Percentiles rank a stretch among this genome's conserved stretches.
Evolutionary conservation across 169 alveolate species (phyloP).

Genomic region (Theileria annulata): DNA sequence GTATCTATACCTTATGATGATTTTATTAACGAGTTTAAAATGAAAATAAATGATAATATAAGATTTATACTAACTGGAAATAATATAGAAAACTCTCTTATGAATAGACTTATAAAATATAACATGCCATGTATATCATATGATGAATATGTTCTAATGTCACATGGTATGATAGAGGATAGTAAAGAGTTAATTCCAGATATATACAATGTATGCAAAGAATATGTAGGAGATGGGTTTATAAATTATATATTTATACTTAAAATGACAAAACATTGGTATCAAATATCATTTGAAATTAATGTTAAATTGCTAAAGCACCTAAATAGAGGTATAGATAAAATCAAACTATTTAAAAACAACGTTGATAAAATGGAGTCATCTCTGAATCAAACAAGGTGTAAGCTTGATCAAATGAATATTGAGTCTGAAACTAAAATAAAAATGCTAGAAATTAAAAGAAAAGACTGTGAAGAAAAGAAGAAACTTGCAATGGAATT

Average conservation of each 20-base stretch:
- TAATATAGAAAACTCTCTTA: constrained; percentile 43
- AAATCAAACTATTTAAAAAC: constrained; percentile 89
- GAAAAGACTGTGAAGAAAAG: constrained; percentile 92
- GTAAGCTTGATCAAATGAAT: constrained; percentile 89
- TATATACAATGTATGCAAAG: constrained; percentile 71
- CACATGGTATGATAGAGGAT: constrained; percentile 69
- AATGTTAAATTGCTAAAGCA: constrained; percentile 91
- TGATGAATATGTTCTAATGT: constrained; percentile 83
- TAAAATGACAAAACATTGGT: constrained; percentile 89
- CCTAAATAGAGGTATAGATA: constrained; percentile 93
- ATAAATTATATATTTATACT: constrained; percentile 96
- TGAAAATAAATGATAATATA: neutral
- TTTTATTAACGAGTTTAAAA: neutral
- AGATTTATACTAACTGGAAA: neutral
- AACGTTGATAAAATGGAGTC: constrained; percentile 89
- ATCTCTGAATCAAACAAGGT: constrained; percentile 86
- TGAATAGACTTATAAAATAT: constrained; percentile 72
- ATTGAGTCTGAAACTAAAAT: constrained; percentile 93
- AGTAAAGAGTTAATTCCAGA: constrained; percentile 84
- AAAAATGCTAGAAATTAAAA: constrained; percentile 90
- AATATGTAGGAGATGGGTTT: constrained; percentile 77
- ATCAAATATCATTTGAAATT: constrained; percentile 88
- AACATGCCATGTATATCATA: constrained; percentile 73
- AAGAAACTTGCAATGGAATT: constrained; percentile 87
- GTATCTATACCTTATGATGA: neutral